Evolutionary conservation across 2,329 filamentous ascomycete genomes (phyloP).

Genomic region (Calonectria hawksworthii): DNA sequence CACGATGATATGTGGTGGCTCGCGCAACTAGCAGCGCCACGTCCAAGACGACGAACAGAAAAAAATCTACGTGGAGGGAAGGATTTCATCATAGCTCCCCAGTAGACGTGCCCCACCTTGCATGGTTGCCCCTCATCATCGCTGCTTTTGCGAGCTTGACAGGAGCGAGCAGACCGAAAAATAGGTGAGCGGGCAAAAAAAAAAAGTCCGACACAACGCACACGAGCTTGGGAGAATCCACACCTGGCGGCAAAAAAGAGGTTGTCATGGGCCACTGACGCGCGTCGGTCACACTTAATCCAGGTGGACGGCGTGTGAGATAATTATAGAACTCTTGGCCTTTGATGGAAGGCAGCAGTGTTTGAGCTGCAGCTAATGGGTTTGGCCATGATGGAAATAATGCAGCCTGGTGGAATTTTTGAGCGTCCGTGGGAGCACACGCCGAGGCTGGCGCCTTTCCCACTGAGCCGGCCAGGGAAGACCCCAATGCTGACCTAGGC

Average conservation of each 20-base stretch:
- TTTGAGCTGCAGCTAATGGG: constrained; percentile 31
- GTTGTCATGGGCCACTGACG: constrained; percentile 27
- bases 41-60: constrained; percentile 1
- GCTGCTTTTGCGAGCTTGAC: constrained; percentile 62
- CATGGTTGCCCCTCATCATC: constrained; percentile 72
- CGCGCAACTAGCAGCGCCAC: constrained; percentile 10
- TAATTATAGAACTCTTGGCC: constrained; percentile 34
- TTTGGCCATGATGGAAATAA: constrained; percentile 18
- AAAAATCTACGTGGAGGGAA: constrained; percentile 39
- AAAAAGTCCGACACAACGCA: constrained; percentile 10
- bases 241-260: constrained; percentile 11
- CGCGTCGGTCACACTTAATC: constrained; percentile 34
- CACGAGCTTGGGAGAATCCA: constrained; percentile 10
- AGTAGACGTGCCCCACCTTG: constrained; percentile 67
- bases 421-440: constrained; percentile 27
- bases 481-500: constrained; percentile 32
- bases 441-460: constrained; percentile 36
- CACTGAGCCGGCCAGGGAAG: constrained; percentile 34
- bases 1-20: background rate
- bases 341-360: constrained; percentile 27
- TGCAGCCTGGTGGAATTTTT: constrained; percentile 40
- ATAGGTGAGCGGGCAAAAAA: constrained; percentile 9
- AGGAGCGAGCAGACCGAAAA: constrained; percentile 35
- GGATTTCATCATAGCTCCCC: constrained; percentile 48
- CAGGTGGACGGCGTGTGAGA: constrained; percentile 17